Conservation (phyloP, 2,329 filamentous ascomycete genomes). For the Sarocladiaceae sp. region DNA sequence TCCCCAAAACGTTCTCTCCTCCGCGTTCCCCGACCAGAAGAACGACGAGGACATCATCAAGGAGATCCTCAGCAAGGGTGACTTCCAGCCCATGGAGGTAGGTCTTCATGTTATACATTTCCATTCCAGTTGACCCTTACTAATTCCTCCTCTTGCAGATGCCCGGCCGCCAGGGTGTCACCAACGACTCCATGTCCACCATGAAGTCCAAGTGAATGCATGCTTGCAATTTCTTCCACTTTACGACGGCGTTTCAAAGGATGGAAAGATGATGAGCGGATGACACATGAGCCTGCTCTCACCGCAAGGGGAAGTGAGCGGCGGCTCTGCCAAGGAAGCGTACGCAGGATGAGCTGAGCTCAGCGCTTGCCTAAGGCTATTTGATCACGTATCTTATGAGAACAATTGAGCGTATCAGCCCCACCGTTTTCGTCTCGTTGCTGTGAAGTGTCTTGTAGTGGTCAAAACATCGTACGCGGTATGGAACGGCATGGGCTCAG, state of each 20-base stretch:
- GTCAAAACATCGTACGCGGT: too few relatives aligned
- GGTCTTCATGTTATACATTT: constrained; percentile 14
- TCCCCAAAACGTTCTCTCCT: constrained; percentile 67
- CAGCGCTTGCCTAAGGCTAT: too few relatives aligned
- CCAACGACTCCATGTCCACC: constrained; percentile 45
- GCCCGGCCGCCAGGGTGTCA: constrained; percentile 43
- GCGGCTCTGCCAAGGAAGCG: too few relatives aligned
- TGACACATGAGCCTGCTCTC: too few relatives aligned
- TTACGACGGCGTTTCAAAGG: background rate
- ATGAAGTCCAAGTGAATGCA: constrained; percentile 34
- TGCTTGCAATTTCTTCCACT: background rate
- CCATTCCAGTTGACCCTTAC: background rate
- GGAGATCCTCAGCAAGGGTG: constrained; percentile 73
- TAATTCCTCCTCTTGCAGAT: constrained; percentile 30
- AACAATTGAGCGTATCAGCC: too few relatives aligned
- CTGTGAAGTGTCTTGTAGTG: too few relatives aligned
- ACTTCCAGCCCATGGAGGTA: constrained; percentile 55
- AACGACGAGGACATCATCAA: constrained; percentile 75
- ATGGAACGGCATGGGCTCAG: too few relatives aligned
- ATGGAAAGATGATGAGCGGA: background rate
- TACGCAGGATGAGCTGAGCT: background rate
- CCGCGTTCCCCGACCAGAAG: constrained; percentile 73
- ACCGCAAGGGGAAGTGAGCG: too few relatives aligned
- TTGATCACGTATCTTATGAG: too few relatives aligned
- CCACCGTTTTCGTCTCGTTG: too few relatives aligned